A percentile compares a stretch with the other conserved stretches of the same genome.
Conservation (phyloP, 805 yeast genomes). For the Yarrowia hollandica region DNA sequence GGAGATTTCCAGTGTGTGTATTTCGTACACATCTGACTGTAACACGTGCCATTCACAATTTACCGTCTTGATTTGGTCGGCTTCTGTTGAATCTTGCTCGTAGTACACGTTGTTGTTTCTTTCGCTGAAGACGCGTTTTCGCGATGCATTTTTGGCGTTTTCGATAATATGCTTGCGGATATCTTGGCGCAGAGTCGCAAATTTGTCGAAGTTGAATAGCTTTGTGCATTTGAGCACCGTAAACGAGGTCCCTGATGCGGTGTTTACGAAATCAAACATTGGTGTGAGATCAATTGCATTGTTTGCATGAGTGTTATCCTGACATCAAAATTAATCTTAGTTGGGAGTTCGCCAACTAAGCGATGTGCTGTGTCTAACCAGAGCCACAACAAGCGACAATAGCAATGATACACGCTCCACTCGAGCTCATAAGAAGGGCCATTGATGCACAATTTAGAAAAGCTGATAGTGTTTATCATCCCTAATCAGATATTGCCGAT, state of each 20-base stretch:
- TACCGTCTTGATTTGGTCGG: slow-evolving; percentile 13
- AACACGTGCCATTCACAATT: slow-evolving; percentile 20
- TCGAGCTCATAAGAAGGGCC: too few species aligned
- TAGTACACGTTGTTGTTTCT: slow-evolving; percentile 21
- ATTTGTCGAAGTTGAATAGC: slow-evolving; percentile 18
- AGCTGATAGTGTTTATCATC: too few species aligned
- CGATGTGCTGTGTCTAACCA: neutral
- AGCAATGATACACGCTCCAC: too few species aligned
- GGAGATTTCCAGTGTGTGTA: slow-evolving; percentile 7
- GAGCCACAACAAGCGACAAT: too few species aligned
- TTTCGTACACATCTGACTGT: neutral
- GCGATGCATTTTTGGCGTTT: slow-evolving; percentile 14
- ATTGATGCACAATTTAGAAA: too few species aligned
- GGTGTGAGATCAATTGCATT: neutral
- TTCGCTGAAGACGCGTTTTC: slow-evolving; percentile 28
- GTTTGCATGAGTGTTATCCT: neutral
- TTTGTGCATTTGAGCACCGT: slow-evolving; percentile 28
- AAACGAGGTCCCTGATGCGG: slow-evolving; percentile 31
- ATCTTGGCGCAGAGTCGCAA: neutral
- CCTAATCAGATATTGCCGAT: too few species aligned
- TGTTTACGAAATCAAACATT: slow-evolving; percentile 31
- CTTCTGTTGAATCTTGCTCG: neutral
- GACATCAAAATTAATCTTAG: too few species aligned
- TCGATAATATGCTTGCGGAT: slow-evolving; percentile 1
- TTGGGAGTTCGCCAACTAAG: too few species aligned